phyloP scores from a whole-genome alignment of 2,329 filamentous ascomycete genomes.

The Trichoderma atroviride region DNA sequence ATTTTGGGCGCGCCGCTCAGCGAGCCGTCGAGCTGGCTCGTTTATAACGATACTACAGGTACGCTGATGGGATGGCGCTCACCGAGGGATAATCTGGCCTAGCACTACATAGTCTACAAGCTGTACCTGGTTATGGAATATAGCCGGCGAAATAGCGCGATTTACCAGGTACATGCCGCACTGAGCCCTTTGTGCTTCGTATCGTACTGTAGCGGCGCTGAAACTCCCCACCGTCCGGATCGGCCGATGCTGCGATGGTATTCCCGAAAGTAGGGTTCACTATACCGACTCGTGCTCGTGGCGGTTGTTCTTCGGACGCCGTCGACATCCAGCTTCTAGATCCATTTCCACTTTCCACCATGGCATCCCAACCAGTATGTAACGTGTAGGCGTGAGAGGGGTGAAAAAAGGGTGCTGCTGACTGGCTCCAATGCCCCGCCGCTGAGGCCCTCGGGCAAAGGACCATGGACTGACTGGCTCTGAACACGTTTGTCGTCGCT shows the following conservation, averaged over 20 bases:
- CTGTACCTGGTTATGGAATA: neutral
- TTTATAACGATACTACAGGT: neutral
- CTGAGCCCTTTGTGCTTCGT: conserved; percentile 3
- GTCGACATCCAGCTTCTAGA: conserved; percentile 10
- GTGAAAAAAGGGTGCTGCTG: conserved; percentile 16
- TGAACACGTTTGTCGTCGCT: conserved; percentile 21
- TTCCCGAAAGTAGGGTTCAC: conserved; percentile 9
- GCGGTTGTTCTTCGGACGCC: conserved; percentile 17
- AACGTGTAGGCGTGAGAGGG: conserved; percentile 1
- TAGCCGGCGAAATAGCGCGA: conserved; percentile 12
- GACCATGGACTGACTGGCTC: conserved; percentile 4
- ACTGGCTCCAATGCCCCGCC: conserved; percentile 23
- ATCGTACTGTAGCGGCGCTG: neutral
- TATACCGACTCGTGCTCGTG: neutral
- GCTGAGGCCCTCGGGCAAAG: conserved; percentile 19
- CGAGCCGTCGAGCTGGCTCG: conserved; percentile 41
- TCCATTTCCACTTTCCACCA: conserved; percentile 17
- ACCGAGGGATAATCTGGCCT: neutral
- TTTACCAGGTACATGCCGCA: neutral
- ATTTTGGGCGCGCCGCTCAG: conserved; percentile 43
- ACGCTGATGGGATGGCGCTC: neutral
- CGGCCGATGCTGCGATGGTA: conserved; percentile 21
- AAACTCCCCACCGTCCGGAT: conserved; percentile 9
- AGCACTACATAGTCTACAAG: neutral
- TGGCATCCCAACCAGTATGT: conserved; percentile 1